Base-by-base conservation (phyloP, 306 rosid species). In the Mimosa pudica region DNA sequence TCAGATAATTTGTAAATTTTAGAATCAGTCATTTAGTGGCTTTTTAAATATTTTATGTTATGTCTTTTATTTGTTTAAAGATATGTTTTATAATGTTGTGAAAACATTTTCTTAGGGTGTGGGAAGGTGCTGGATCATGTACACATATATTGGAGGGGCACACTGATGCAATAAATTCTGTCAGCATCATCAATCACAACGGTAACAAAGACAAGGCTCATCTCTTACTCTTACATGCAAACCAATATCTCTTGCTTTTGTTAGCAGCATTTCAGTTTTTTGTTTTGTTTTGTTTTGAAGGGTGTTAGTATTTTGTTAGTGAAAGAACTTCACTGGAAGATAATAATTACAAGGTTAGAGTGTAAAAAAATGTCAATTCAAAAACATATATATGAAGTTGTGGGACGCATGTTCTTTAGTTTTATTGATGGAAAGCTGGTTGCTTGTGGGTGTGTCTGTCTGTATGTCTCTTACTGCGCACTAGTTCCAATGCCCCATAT, bases 101-200 rank as follows among this genome's bases (percentile, higher is more conserved):
- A 44, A 64, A 51, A 60, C 7, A 36, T 47, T 70, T 77, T 14
- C 18, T 62, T 80, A 95, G 99, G 90, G 86, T 91, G 44, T 95
- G 99, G 99, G 86, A 87, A 70, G 81, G 86, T 79, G 81, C 93
- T 63, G 96, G 97, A 66, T 51, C 79, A 76, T 95, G 98, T 81
- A 87, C 97, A 7, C 98, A 90, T 87, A 81, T 87, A 60, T 77
- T 95, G 84, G 94, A 90, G 78, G 98, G 99, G 74, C 99, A 95
- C 79, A 86, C 84, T 20, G 96, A 85, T 10, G 94, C 90, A 9
- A 58, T 95, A 77, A 71, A 97, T 47, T 92, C 99, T 79, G 92
- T 91, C 52, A 64, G 95, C 75, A 67, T 89, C 77, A 58, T 91
- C 72, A 85, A 87, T 51, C 78, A 88, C 35, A 75, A 86, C 91